These are phyloP conservation scores for Microbotryum lychnidis-dioicae DNA, from an alignment of 1,284 basidiomycete genomes.

Conservation along the genomic window DNA sequence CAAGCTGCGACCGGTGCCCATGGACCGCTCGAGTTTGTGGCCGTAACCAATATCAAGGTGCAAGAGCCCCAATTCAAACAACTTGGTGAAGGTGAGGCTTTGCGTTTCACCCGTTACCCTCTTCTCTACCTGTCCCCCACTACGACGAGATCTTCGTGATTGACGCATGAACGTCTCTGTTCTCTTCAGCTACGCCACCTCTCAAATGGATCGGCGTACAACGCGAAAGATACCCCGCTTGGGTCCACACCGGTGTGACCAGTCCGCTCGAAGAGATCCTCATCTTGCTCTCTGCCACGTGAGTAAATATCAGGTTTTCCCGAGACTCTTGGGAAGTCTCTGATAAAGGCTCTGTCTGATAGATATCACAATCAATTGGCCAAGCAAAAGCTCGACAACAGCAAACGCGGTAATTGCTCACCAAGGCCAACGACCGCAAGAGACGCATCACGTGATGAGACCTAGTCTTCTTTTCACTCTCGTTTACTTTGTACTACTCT, in stretches of 20 bases:
- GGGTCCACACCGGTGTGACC: conserved; percentile 26
- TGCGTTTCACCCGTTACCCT: no score
- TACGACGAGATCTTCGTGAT: background rate
- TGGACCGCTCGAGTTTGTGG: conserved; percentile 8
- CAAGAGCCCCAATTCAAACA: conserved; percentile 22
- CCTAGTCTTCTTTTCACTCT: no score
- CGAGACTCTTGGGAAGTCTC: no score
- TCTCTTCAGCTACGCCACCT: conserved; percentile 25
- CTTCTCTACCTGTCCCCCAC: background rate
- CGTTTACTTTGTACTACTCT: no score
- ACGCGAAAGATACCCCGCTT: conserved; percentile 17
- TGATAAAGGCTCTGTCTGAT: no score
- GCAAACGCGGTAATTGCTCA: no score
- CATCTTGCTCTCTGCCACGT: conserved; percentile 10
- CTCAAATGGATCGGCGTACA: conserved; percentile 31
- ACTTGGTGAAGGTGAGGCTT: conserved; percentile 27
- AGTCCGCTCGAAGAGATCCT: conserved; percentile 21
- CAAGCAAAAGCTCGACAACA: no score
- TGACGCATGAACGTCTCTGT: background rate
- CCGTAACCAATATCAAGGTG: conserved; percentile 15
- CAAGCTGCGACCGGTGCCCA: background rate
- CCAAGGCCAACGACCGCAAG: no score
- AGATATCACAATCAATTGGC: no score
- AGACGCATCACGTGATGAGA: no score
- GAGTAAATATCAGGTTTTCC: background rate